Base-by-base conservation (phyloP, 2,329 filamentous ascomycete genomes). In the Fusarium cyanostomum region DNA sequence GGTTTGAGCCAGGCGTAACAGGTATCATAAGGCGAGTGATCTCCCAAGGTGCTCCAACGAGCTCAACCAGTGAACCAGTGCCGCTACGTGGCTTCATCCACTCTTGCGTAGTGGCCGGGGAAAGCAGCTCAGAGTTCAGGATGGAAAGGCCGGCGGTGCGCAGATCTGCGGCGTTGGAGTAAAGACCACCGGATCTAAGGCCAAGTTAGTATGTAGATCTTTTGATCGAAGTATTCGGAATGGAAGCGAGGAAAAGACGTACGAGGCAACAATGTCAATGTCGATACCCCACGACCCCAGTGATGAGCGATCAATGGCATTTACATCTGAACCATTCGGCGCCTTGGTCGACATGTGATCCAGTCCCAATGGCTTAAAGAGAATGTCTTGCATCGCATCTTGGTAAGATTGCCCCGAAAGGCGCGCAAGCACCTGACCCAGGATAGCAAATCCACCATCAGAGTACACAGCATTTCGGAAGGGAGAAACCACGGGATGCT, bases 51-150 rank as follows among this genome's bases (percentile, higher is more conserved):
- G 62, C 67, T 2, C 67, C 67, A 0, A 69, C 59, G 8, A 64
- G 61, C 8, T 52, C 52, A 12, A 66, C 55, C 1, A 69, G 35
- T 1, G 56, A 56, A 1, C 64, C 67, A 0, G 67, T 70, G 26
- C 58, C 56, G 7, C 67, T 66, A 1, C 15, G 45, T 3, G 67
- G 67, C 18, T 69, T 69, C 64, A 70, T 62, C 67, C 67, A 69
- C 1, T 52, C 46, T 7, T 49, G 48, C 0, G 50, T 68, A 0
- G 27, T 27, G 4, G 38, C 13, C 0, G 65, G 18, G 1, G 51
- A 54, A 1, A 70, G 56, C 0, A 70, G 30, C 13, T 66, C 57
- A 1, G 55, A 65, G 30, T 70, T 69, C 1, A 69, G 26, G 15
- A 69, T 69, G 9, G 67, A 68, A 1, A 70, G 48, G 1, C 67